A percentile compares a stretch with the other conserved stretches of the same genome.
phyloP scores from a whole-genome alignment of 768 basidiomycete species.

The Tricholoma furcatifolium region DNA sequence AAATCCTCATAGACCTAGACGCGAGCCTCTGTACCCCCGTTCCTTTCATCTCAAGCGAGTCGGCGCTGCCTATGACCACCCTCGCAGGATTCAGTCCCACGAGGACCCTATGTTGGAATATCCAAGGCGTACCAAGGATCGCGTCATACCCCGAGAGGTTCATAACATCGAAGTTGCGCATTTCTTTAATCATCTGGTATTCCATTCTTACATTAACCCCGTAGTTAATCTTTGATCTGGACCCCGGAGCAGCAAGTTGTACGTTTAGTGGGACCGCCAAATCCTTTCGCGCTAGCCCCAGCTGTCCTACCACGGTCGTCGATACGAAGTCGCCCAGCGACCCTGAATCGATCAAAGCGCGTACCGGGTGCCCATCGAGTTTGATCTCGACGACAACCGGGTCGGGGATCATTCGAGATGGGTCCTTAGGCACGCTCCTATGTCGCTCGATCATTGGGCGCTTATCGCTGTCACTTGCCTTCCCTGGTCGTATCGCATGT shows the following conservation, averaged over 20 bases:
- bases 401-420: too few species aligned
- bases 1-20: not conserved
- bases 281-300: slow-evolving; percentile 1
- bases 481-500: too few species aligned
- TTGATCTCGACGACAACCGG: not conserved
- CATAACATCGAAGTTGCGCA: too few species aligned
- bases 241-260: too few species aligned
- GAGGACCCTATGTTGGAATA: not conserved
- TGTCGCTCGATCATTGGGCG: not conserved
- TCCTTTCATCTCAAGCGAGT: not conserved
- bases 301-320: not conserved
- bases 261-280: slow-evolving; percentile 32
- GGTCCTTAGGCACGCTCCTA: not conserved
- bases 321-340: not conserved
- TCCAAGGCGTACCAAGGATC: too few species aligned
- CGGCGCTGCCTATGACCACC: not conserved
- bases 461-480: not conserved
- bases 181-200: not conserved
- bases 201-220: not conserved
- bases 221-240: too few species aligned
- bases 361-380: not conserved
- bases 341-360: too few species aligned
- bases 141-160: too few species aligned
- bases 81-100: not conserved
- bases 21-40: not conserved